Percentiles rank a stretch among this genome's conserved stretches.
Conservation (phyloP, 495 filamentous ascomycete genomes). For the Trichodelitschia bisporula region DNA sequence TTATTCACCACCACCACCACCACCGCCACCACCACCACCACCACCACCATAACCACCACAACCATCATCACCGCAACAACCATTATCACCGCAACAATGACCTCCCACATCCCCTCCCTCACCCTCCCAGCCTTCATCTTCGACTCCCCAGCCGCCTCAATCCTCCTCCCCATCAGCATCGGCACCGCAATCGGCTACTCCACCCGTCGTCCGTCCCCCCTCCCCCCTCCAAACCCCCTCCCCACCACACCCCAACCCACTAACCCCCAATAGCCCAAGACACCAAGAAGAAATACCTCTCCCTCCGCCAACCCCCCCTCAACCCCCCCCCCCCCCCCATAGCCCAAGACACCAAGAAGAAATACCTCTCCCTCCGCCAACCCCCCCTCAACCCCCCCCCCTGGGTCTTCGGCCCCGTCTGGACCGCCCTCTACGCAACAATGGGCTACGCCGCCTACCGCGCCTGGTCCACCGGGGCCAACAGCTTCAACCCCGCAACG, state of each 20-base stretch:
- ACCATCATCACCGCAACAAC: neutral
- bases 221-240: too few species aligned
- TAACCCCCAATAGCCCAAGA: neutral
- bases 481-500: conserved; percentile 17
- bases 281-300: neutral
- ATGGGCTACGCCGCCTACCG: conserved; percentile 82
- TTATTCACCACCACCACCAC: too few species aligned
- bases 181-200: conserved; percentile 39
- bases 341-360: conserved; percentile 31
- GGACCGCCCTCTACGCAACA: conserved; percentile 63
- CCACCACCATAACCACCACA: too few species aligned
- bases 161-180: conserved; percentile 40
- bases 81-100: conserved; percentile 25
- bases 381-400: conserved; percentile 61
- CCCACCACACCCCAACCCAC: too few species aligned
- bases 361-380: conserved; percentile 44
- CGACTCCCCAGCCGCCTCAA: conserved; percentile 34
- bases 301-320: neutral
- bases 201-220: conserved; percentile 26
- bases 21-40: too few species aligned
- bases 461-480: conserved; percentile 31
- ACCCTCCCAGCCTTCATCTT: conserved; percentile 40
- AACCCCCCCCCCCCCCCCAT: conserved; percentile 3
- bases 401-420: conserved; percentile 58
- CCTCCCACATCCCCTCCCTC: conserved; percentile 29